Evolutionary conservation across 306 rosid genomes (phyloP), one percentile per base, ranked within the genome.

Genomic region (Rosa rugosa): DNA sequence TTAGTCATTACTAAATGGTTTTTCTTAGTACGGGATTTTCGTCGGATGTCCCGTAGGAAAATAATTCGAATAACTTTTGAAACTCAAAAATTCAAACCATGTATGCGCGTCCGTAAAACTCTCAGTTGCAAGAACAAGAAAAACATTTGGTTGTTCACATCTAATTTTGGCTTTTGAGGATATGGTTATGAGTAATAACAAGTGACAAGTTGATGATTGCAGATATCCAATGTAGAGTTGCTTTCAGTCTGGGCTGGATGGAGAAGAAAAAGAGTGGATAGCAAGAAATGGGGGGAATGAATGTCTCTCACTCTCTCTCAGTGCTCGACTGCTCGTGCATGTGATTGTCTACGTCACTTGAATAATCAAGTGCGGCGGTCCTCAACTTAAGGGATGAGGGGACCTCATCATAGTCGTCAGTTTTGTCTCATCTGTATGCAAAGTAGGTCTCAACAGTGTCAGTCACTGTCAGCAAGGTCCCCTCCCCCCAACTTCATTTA

Each of bases 361-460:
- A 51, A 51, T 11, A 62, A n/a, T 46, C 8, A 38, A 46, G 42
- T 53, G 72, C 25, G 59, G 60, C 73, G 81, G 79, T 78, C 79
- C 82, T 70, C 83, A 71, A 78, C 69, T 70, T 71, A 82, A 82
- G 86, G 85, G 77, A 70, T 49, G 60, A 53, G 57, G 17, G 80
- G 90, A 78, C 76, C 79, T 84, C 84, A 84, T 79, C 81, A 69
- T 75, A 42, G 84, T 77, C 90, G 46, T 75, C 87, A 67, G 7
- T 40, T 84, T 90, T 92, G 94, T 87, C 89, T 67, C 31, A 75
- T 82, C 67, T 74, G 65, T 63, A 88, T 18, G 92, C 87, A 53
- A 82, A 2, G 92, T 84, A 50, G 78, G 88, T 79, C 75, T 89
- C 92, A 83, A 23, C 83, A 84, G 65, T 63, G 70, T 65, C 31